These are phyloP conservation scores for Suillus clintonianus DNA, from an alignment of 768 basidiomycete genomes.

Conservation along the genomic window DNA sequence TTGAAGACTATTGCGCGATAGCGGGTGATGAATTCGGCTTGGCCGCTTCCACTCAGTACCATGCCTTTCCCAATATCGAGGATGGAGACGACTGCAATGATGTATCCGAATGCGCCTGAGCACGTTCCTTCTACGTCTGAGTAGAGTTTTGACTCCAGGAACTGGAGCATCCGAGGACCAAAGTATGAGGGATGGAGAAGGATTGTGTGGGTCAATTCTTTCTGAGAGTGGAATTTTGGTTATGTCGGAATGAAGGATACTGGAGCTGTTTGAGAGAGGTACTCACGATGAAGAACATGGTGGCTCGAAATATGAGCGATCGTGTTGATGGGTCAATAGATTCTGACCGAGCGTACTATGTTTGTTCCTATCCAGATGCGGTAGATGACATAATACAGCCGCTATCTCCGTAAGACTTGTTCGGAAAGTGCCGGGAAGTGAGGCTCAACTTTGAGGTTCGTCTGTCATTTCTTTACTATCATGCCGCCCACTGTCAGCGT, in stretches of 20 bases:
- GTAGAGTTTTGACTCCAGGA: conserved; percentile 90
- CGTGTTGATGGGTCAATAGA: background rate
- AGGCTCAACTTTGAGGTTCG: too few relatives aligned
- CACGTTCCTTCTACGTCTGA: conserved; percentile 98
- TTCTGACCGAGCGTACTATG: background rate
- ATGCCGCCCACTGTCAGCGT: too few relatives aligned
- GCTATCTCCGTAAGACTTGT: too few relatives aligned
- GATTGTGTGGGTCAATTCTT: conserved; percentile 97
- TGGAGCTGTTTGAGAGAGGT: background rate
- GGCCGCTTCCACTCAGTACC: conserved; percentile 88
- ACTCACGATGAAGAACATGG: conserved; percentile 77
- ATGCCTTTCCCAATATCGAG: conserved; percentile 91
- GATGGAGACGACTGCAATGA: conserved; percentile 89
- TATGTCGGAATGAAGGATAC: background rate
- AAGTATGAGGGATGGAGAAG: conserved; percentile 98
- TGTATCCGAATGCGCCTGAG: conserved; percentile 92
- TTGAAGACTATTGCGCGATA: conserved; percentile 99
- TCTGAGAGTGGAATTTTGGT: conserved; percentile 47
- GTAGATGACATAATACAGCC: background rate
- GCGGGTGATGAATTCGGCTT: conserved; percentile 92
- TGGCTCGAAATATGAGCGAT: conserved; percentile 1
- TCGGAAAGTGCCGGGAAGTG: too few relatives aligned
- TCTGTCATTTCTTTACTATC: too few relatives aligned
- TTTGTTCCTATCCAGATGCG: background rate
- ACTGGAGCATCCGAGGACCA: conserved; percentile 92